Percentiles rank a stretch among this genome's conserved stretches.
Evolutionary conservation across 1,284 basidiomycete genomes (phyloP).

Genomic region (Cutaneotrichosporon mucoides): DNA sequence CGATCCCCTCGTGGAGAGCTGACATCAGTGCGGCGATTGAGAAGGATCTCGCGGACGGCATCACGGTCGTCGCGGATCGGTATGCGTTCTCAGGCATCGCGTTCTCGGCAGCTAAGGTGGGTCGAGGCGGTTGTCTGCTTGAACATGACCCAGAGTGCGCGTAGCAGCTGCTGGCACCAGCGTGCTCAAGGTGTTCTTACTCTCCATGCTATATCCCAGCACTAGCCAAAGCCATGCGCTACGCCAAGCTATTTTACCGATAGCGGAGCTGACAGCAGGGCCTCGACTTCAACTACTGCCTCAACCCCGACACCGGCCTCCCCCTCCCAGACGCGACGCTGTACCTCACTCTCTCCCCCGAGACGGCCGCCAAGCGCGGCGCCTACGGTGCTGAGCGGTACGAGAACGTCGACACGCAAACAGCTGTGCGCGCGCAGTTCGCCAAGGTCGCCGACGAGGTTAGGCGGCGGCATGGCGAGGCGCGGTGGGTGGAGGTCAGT

Average conservation of each 20-base stretch:
- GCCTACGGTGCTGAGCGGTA: constrained; percentile 90
- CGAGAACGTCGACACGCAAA: constrained; percentile 73
- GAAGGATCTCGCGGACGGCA: constrained; percentile 61
- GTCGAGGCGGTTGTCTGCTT: constrained; percentile 37
- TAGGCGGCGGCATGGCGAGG: constrained; percentile 27
- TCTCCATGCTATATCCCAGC: too few relatives aligned
- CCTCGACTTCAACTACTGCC: constrained; percentile 69
- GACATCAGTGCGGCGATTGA: constrained; percentile 67
- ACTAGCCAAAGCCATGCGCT: too few relatives aligned
- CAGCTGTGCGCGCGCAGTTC: constrained; percentile 63
- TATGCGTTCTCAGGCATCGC: constrained; percentile 97
- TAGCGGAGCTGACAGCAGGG: constrained; percentile 49
- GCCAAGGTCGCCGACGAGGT: constrained; percentile 52
- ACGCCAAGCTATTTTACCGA: too few relatives aligned
- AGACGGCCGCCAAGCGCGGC: constrained; percentile 65
- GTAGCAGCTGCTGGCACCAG: too few relatives aligned
- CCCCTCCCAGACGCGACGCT: constrained; percentile 84
- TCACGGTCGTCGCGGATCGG: constrained; percentile 79
- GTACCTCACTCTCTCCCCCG: constrained; percentile 78
- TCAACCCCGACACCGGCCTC: constrained; percentile 74
- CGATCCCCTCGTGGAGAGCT: too few relatives aligned
- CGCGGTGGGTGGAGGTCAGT: constrained; percentile 62
- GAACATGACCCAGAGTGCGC: too few relatives aligned
- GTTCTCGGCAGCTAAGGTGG: constrained; percentile 79
- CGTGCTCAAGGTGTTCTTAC: too few relatives aligned